A percentile compares a stretch with the other conserved stretches of the same genome.
These are phyloP conservation scores for Ilex aquifolium DNA, from an alignment of 257 asterid species.

Conservation along the genomic window DNA sequence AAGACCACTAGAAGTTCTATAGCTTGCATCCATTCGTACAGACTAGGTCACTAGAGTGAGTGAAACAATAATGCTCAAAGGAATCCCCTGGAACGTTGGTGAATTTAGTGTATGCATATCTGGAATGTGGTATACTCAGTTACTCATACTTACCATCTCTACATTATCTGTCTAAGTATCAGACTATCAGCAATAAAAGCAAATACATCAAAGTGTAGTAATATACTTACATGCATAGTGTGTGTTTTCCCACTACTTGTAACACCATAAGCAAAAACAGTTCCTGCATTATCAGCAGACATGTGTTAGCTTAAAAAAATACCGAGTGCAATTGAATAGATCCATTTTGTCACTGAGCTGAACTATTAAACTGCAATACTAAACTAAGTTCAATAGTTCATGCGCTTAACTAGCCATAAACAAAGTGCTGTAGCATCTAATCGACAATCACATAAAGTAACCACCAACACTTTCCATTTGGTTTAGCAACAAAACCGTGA, in stretches of 20 bases:
- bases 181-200: neutral
- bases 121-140: no score
- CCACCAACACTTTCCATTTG: no score
- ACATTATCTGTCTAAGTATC: no score
- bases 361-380: neutral
- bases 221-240: slow-evolving; percentile 92
- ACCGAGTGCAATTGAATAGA: neutral
- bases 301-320: slow-evolving; percentile 12
- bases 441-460: no score
- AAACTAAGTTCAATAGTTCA: neutral
- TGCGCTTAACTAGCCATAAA: neutral
- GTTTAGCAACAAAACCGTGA: neutral
- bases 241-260: slow-evolving; percentile 99
- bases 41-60: no score
- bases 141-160: no score
- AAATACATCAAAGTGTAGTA: slow-evolving; percentile 14
- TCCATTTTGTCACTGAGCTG: neutral
- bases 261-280: slow-evolving; percentile 99
- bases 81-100: no score
- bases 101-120: no score
- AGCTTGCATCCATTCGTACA: no score
- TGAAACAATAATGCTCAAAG: no score
- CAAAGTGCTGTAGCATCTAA: no score
- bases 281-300: slow-evolving; percentile 54
- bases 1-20: slow-evolving; percentile 1